phyloP scores from a whole-genome alignment of 2,329 filamentous ascomycete genomes.

The Ceratocystiopsis sp. region DNA sequence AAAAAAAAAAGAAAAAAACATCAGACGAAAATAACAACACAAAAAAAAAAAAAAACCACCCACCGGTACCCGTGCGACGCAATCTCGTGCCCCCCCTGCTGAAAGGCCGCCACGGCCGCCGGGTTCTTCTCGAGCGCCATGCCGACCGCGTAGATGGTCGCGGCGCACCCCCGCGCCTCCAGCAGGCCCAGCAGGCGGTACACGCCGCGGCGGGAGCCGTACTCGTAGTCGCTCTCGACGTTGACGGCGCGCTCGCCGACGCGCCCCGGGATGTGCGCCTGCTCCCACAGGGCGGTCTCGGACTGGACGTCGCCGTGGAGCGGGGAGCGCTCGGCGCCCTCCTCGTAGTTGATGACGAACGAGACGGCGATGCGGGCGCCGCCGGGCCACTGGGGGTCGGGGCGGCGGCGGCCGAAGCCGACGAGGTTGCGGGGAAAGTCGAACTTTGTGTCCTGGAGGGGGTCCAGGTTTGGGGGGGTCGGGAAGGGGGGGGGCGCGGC shows the following conservation, averaged over 20 bases:
- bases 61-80: constrained; percentile 10
- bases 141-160: constrained; percentile 7
- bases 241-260: constrained; percentile 7
- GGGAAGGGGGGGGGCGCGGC: too few species aligned
- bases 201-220: constrained; percentile 8
- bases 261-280: constrained; percentile 3
- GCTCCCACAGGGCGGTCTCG: constrained; percentile 7
- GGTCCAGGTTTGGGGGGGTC: too few species aligned
- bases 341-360: constrained; percentile 22
- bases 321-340: constrained; percentile 15
- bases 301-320: constrained; percentile 17
- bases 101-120: constrained; percentile 6
- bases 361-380: constrained; percentile 19
- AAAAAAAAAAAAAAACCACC: too few species aligned
- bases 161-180: constrained; percentile 3
- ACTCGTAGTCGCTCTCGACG: constrained; percentile 10
- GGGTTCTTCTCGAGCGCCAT: constrained; percentile 8
- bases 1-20: too few species aligned
- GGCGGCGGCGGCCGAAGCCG: constrained; percentile 6
- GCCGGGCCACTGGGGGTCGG: constrained; percentile 18
- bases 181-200: constrained; percentile 9
- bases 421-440: constrained; percentile 11
- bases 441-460: too few species aligned
- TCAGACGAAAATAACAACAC: too few species aligned
- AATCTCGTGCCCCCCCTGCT: constrained; percentile 8